Conservation (phyloP, 768 basidiomycete species). For the Termitomyces sp. region DNA sequence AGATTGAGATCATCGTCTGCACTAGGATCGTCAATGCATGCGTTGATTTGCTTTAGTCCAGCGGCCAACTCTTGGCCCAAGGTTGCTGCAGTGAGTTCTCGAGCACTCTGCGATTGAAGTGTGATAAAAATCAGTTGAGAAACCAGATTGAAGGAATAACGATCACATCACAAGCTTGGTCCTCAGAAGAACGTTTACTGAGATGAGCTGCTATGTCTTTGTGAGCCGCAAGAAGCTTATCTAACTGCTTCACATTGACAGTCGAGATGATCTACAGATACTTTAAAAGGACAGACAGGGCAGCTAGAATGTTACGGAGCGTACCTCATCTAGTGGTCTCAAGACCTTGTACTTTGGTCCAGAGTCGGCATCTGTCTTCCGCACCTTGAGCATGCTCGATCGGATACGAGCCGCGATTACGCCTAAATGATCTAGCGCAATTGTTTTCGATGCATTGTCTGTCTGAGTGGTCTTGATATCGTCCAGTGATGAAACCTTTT, state of each 20-base stretch:
- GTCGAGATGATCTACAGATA: slow-evolving; percentile 44
- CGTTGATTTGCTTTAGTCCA: slow-evolving; percentile 53
- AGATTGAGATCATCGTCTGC: slow-evolving; percentile 38
- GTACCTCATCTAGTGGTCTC: slow-evolving; percentile 70
- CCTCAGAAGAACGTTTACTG: slow-evolving; percentile 64
- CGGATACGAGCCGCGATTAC: slow-evolving; percentile 84
- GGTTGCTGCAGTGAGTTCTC: slow-evolving; percentile 72
- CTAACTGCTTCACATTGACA: slow-evolving; percentile 44
- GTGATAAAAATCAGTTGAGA: background rate
- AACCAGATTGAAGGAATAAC: background rate
- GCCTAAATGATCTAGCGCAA: slow-evolving; percentile 91
- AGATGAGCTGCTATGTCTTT: slow-evolving; percentile 63
- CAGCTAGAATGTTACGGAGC: background rate
- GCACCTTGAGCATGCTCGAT: slow-evolving; percentile 44
- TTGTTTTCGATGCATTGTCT: slow-evolving; percentile 85
- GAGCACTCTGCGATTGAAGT: slow-evolving; percentile 57
- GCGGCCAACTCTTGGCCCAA: slow-evolving; percentile 82
- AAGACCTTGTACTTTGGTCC: slow-evolving; percentile 31
- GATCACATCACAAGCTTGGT: slow-evolving; percentile 76
- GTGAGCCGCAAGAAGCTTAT: slow-evolving; percentile 56
- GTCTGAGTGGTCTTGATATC: slow-evolving; percentile 64
- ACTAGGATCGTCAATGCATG: slow-evolving; percentile 40
- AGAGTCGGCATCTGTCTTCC: slow-evolving; percentile 22
- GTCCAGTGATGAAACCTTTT: slow-evolving; percentile 74
- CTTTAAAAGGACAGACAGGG: background rate